phyloP scores from a whole-genome alignment of 2,329 filamentous ascomycete species.

The Xylariales sp. region DNA sequence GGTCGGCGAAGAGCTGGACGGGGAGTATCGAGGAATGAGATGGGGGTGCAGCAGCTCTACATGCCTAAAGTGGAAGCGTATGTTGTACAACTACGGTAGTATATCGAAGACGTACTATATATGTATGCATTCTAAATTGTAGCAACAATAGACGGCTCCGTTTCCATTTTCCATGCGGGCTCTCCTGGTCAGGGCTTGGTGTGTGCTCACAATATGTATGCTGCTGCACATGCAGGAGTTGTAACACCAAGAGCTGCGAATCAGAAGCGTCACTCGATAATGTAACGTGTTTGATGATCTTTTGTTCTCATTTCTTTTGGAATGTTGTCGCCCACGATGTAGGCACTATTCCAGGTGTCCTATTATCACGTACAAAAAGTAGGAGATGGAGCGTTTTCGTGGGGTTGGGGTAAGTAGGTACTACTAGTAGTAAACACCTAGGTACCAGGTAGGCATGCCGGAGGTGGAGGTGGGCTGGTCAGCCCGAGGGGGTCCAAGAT shows the following conservation, averaged over 20 bases:
- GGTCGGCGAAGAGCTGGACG: conserved; percentile 22
- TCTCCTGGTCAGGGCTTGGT: neutral
- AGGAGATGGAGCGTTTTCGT: too few relatives aligned
- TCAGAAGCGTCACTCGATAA: neutral
- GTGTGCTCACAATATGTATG: conserved; percentile 1
- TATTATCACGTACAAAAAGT: too few relatives aligned
- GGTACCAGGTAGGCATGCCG: too few relatives aligned
- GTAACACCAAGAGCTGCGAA: conserved; percentile 10
- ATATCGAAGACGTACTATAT: neutral
- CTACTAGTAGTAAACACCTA: too few relatives aligned
- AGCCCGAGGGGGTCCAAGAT: too few relatives aligned
- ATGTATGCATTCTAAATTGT: neutral
- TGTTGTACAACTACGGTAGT: neutral
- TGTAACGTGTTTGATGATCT: neutral
- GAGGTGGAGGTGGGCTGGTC: too few relatives aligned
- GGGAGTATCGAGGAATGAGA: neutral
- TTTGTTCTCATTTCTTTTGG: neutral
- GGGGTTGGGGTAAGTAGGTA: neutral
- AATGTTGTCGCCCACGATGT: neutral
- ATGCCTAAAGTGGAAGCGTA: conserved; percentile 1
- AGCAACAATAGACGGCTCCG: conserved; percentile 11
- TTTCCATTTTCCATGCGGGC: neutral
- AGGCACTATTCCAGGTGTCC: neutral
- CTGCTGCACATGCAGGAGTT: conserved; percentile 1
- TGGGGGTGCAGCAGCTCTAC: conserved; percentile 17